Conservation (phyloP, 768 basidiomycete species). For the Tylopilus felleus region DNA sequence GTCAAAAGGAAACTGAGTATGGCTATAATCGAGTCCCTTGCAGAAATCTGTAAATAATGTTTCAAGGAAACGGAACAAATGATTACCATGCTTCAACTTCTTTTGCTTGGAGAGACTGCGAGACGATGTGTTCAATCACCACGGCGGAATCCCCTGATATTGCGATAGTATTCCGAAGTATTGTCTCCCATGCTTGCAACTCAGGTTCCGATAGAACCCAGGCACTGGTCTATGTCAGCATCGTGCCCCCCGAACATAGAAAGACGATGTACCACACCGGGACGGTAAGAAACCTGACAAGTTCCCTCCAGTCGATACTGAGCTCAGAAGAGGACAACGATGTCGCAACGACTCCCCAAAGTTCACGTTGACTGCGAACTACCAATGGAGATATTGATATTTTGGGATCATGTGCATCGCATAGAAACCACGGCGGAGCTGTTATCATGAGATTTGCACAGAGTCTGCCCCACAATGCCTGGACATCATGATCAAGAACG, state of each 20-base stretch:
- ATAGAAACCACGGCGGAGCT: slow-evolving; percentile 40
- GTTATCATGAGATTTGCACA: slow-evolving; percentile 46
- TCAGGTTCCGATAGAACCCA: slow-evolving; percentile 47
- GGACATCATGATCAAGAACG: slow-evolving; percentile 38
- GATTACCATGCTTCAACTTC: slow-evolving; percentile 23
- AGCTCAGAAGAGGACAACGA: slow-evolving; percentile 27
- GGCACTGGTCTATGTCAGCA: slow-evolving; percentile 30
- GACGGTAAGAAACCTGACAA: slow-evolving; percentile 43
- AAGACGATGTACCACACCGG: slow-evolving; percentile 43
- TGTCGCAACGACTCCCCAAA: slow-evolving; percentile 48
- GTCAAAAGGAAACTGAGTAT: slow-evolving; percentile 20
- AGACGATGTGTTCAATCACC: slow-evolving; percentile 15
- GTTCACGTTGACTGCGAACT: slow-evolving; percentile 30
- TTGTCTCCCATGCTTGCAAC: slow-evolving; percentile 39
- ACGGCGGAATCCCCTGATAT: slow-evolving; percentile 7
- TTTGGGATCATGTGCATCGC: slow-evolving; percentile 29
- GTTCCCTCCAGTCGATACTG: slow-evolving; percentile 37
- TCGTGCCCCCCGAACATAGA: neutral
- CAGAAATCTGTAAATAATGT: slow-evolving; percentile 5
- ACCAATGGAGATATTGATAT: slow-evolving; percentile 23
- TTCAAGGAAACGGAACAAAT: neutral
- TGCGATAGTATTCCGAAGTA: slow-evolving; percentile 34
- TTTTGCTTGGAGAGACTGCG: slow-evolving; percentile 11
- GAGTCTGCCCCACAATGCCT: slow-evolving; percentile 44
- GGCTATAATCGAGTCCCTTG: slow-evolving; percentile 21